Percentiles rank a stretch among this genome's conserved stretches.
phyloP scores from a whole-genome alignment of 176 grass and related monocot genomes.

The Chrysopogon serrulatus region DNA sequence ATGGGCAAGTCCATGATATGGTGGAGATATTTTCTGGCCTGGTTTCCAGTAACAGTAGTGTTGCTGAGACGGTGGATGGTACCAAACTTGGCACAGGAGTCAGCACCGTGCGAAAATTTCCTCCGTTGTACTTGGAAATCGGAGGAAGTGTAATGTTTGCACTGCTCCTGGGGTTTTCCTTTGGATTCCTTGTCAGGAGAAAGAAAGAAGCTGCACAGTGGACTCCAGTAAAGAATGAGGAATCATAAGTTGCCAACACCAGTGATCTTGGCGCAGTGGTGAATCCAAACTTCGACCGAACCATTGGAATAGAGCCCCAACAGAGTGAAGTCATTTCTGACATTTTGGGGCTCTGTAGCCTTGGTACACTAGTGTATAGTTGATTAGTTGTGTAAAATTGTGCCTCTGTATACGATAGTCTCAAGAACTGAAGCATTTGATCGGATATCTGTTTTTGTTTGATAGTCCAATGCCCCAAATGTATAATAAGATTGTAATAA shows the following conservation, averaged over 20 bases:
- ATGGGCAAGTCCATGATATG: conserved; percentile 85
- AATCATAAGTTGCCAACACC: conserved; percentile 22
- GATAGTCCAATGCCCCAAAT: not conserved
- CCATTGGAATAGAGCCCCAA: not conserved
- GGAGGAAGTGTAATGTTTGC: conserved; percentile 36
- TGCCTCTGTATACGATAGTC: conserved; percentile 3
- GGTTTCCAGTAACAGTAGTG: not conserved
- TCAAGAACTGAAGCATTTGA: not conserved
- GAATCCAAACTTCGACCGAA: not conserved
- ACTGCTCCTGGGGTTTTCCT: conserved; percentile 47
- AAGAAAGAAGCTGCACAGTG: conserved; percentile 57
- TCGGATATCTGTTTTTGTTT: not conserved
- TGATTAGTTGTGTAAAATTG: not conserved
- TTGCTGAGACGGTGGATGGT: not conserved
- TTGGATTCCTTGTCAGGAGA: conserved; percentile 53
- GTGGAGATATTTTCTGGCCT: conserved; percentile 74
- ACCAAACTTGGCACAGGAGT: conserved; percentile 16
- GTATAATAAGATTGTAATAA: conserved; percentile 7
- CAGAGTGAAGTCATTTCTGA: not conserved
- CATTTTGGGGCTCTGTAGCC: not conserved
- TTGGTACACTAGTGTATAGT: not conserved
- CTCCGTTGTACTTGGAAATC: conserved; percentile 35
- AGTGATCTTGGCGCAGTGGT: not conserved
- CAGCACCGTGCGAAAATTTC: not conserved
- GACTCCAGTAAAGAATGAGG: conserved; percentile 74